Percentiles rank a stretch among this genome's conserved stretches.
phyloP scores from a whole-genome alignment of 179 eudicot genomes.

The Actinidia polygama region DNA sequence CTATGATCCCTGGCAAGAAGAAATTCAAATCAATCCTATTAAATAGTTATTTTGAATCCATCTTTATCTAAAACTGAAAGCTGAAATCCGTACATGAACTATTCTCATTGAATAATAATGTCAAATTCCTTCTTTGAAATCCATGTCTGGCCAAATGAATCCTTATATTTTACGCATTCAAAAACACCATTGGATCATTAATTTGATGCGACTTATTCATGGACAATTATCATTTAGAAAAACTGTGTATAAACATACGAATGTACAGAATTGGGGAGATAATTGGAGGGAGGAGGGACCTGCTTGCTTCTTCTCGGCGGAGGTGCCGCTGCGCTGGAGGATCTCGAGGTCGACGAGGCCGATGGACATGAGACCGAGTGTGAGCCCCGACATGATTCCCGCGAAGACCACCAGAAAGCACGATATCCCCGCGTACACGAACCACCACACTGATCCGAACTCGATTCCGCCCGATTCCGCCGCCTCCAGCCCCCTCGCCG shows the following conservation, averaged over 20 bases:
- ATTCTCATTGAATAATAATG: no score
- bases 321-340: conserved; percentile 79
- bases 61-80: no score
- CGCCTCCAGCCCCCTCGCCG: conserved; percentile 24
- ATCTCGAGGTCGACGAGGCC: conserved; percentile 95
- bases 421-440: conserved; percentile 64
- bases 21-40: no score
- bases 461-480: conserved; percentile 39
- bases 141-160: no score
- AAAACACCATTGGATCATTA: no score
- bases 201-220: no score
- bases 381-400: conserved; percentile 91
- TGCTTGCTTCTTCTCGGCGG: conserved; percentile 80
- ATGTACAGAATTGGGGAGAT: background rate
- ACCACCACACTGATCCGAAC: conserved; percentile 72
- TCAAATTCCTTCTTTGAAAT: no score
- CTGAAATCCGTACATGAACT: no score
- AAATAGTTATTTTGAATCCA: no score
- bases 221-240: no score
- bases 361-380: conserved; percentile 91
- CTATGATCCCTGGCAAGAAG: no score
- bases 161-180: no score
- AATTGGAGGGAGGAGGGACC: conserved; percentile 33
- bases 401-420: conserved; percentile 73
- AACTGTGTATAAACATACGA: background rate